phyloP scores from a whole-genome alignment of 1,139 yeast genomes.

The Wickerhamomyces sp. region DNA sequence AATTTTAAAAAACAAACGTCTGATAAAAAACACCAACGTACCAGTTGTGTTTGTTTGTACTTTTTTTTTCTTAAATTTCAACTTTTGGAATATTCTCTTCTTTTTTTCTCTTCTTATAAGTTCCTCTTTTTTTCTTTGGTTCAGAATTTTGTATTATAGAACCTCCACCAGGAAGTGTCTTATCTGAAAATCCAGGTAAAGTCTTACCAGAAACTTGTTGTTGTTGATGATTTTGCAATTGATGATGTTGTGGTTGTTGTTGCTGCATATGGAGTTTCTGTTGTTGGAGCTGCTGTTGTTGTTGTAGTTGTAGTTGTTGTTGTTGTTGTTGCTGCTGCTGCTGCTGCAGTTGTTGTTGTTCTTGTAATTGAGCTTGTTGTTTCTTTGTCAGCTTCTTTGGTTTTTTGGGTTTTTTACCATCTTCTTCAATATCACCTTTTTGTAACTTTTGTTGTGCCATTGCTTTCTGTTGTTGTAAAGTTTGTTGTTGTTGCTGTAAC shows the following conservation, averaged over 20 bases:
- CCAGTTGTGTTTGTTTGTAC: too few relatives aligned
- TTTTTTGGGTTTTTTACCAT: conserved; percentile 15
- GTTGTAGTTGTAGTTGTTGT: too few relatives aligned
- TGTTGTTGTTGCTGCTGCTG: conserved; percentile 8
- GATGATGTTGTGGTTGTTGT: conserved; percentile 10
- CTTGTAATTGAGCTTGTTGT: conserved; percentile 8
- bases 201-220: conserved; percentile 22
- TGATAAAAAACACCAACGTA: too few relatives aligned
- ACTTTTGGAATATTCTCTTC: conserved; percentile 6
- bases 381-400: conserved; percentile 15
- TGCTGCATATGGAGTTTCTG: conserved; percentile 13
- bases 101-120: conserved; percentile 25
- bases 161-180: conserved; percentile 21
- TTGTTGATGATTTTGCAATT: conserved; percentile 12
- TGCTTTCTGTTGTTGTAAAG: conserved; percentile 17
- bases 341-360: conserved; percentile 18
- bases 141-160: conserved; percentile 15
- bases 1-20: too few relatives aligned
- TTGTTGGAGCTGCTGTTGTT: too few relatives aligned
- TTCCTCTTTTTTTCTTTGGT: conserved; percentile 26
- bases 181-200: conserved; percentile 21
- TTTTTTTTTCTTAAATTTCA: too few relatives aligned
- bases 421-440: conserved; percentile 11
- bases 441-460: conserved; percentile 20
- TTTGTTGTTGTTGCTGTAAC: conserved; percentile 17